Evolutionary conservation across 129 eudicot genomes (phyloP).

Genomic region (Chrysanthemum lavandulifolium): DNA sequence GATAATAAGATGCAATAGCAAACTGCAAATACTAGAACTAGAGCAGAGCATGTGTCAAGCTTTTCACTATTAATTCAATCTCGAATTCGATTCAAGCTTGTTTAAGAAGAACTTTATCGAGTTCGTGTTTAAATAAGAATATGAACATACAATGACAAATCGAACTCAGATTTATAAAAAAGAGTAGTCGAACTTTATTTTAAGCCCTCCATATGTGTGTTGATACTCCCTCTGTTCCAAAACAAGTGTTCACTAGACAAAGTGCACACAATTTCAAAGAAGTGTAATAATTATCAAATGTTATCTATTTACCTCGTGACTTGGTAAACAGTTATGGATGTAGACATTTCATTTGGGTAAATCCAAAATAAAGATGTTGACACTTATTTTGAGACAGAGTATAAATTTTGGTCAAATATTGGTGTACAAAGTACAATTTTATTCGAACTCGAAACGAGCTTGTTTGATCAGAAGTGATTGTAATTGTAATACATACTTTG

Average conservation of each 20-base stretch:
- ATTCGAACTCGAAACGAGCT: neutral
- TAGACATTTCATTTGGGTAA: too few species aligned
- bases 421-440: too few species aligned
- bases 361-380: too few species aligned
- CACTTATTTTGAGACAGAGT: neutral
- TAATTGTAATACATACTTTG: neutral
- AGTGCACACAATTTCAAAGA: too few species aligned
- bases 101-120: neutral
- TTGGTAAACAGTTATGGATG: too few species aligned
- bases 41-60: neutral
- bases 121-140: neutral
- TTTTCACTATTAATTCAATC: neutral
- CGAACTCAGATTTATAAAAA: neutral
- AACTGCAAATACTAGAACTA: neutral
- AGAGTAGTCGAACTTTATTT: neutral
- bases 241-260: too few species aligned
- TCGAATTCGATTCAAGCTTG: neutral
- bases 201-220: neutral
- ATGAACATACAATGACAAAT: neutral
- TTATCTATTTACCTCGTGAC: too few species aligned
- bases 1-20: neutral
- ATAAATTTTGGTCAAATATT: neutral
- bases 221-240: too few species aligned
- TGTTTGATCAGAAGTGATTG: neutral
- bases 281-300: too few species aligned